These are phyloP conservation scores for Saposhnikovia divaricata DNA, from an alignment of 129 eudicot genomes.

Conservation along the genomic window DNA sequence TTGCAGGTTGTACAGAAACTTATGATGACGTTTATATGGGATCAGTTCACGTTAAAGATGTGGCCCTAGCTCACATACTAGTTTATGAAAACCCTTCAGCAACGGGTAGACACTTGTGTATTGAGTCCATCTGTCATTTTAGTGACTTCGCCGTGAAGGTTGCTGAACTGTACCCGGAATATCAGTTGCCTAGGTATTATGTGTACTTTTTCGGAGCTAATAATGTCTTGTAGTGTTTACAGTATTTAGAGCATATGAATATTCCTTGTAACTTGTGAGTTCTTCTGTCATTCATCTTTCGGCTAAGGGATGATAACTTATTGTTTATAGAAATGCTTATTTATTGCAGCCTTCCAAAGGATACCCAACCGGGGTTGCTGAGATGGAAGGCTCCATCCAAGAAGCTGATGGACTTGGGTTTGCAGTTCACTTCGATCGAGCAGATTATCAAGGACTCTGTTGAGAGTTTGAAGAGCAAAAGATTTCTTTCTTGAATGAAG, in stretches of 20 bases:
- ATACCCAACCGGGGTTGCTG: slow-evolving; percentile 72
- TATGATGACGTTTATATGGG: slow-evolving; percentile 71
- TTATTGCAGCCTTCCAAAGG: slow-evolving; percentile 56
- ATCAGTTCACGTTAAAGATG: slow-evolving; percentile 84
- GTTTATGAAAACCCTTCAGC: slow-evolving; percentile 79
- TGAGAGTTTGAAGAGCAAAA: slow-evolving; percentile 76
- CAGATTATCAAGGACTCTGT: slow-evolving; percentile 71
- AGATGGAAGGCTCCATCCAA: slow-evolving; percentile 51
- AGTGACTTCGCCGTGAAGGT: slow-evolving; percentile 85
- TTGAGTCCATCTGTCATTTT: slow-evolving; percentile 68
- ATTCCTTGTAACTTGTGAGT: no score
- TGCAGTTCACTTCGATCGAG: slow-evolving; percentile 56
- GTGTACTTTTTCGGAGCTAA: background rate
- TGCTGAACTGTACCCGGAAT: slow-evolving; percentile 76
- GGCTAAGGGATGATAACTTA: background rate
- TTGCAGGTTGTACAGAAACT: slow-evolving; percentile 56
- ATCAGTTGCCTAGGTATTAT: slow-evolving; percentile 68
- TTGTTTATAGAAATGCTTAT: background rate
- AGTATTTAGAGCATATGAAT: background rate
- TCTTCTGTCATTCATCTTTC: background rate
- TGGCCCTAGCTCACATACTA: slow-evolving; percentile 81
- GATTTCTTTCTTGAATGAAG: slow-evolving; percentile 44
- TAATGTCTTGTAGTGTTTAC: background rate
- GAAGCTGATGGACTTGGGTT: slow-evolving; percentile 82
- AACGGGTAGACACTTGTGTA: slow-evolving; percentile 73